These are phyloP conservation scores for Paecilomyces niveus DNA, from an alignment of 2,329 filamentous ascomycete species.

Conservation along the genomic window DNA sequence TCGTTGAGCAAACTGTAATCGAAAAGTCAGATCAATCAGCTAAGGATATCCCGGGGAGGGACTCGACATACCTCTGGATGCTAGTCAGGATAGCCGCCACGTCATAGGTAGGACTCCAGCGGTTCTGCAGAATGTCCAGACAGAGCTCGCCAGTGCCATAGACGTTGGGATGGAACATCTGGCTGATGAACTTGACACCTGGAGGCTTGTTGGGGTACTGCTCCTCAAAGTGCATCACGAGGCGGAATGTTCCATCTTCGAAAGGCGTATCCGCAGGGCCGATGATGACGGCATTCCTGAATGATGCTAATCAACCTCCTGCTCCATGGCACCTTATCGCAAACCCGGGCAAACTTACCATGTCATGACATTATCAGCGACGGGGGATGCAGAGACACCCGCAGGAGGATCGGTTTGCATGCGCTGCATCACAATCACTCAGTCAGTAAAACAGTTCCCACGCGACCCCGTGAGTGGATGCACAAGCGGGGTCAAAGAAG, in stretches of 20 bases:
- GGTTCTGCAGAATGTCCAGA: conserved; percentile 92
- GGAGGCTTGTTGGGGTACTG: conserved; percentile 98
- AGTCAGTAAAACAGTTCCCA: neutral
- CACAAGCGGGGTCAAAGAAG: neutral
- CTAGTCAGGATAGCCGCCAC: conserved; percentile 95
- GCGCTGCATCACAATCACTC: conserved; percentile 55
- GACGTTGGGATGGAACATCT: conserved; percentile 99
- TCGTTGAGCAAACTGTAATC: conserved; percentile 77
- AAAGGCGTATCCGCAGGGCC: conserved; percentile 95
- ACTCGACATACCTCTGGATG: conserved; percentile 71
- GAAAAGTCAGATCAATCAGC: neutral
- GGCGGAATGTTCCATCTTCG: conserved; percentile 93
- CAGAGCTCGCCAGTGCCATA: conserved; percentile 96
- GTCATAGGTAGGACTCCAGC: conserved; percentile 98
- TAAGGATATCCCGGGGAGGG: neutral
- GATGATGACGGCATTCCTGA: conserved; percentile 96
- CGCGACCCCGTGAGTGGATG: neutral
- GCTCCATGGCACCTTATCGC: neutral
- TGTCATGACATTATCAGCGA: conserved; percentile 52
- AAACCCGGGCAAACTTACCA: conserved; percentile 18
- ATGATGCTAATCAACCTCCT: conserved; percentile 18
- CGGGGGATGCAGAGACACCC: conserved; percentile 90
- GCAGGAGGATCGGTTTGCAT: conserved; percentile 99
- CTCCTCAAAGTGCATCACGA: conserved; percentile 99
- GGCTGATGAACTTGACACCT: conserved; percentile 94